Conservation (phyloP, 306 rosid species). For the Sicyos edulis region DNA sequence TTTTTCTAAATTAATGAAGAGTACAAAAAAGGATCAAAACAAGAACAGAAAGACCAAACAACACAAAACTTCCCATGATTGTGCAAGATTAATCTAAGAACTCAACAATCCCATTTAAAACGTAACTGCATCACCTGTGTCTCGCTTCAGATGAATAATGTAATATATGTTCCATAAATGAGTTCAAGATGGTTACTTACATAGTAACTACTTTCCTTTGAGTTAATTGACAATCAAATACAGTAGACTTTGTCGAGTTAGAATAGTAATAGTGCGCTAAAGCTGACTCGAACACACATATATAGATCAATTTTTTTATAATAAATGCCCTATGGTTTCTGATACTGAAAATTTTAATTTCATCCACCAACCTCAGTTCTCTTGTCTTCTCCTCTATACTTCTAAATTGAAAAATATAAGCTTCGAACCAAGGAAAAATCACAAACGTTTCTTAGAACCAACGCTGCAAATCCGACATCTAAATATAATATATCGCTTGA, state of each 20-base stretch:
- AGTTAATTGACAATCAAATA: too few species aligned
- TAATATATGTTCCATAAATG: too few species aligned
- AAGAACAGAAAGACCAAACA: neutral
- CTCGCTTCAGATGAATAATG: neutral
- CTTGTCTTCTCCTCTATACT: neutral
- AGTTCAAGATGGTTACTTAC: too few species aligned
- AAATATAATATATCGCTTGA: neutral
- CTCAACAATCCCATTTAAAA: neutral
- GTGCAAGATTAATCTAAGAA: neutral
- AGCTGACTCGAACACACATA: too few species aligned
- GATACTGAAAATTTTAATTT: neutral
- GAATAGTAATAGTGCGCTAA: too few species aligned
- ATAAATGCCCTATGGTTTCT: neutral
- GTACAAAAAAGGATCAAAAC: neutral
- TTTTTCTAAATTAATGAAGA: neutral
- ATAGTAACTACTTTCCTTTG: too few species aligned
- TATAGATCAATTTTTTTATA: too few species aligned
- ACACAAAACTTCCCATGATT: neutral
- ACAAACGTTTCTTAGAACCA: neutral
- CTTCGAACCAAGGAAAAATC: neutral
- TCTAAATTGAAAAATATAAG: neutral
- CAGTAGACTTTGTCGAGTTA: too few species aligned
- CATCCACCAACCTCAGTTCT: neutral
- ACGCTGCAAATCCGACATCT: neutral
- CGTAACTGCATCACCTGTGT: neutral